Evolutionary conservation across 495 filamentous ascomycete species (phyloP).

Genomic region (Neurospora sublineolata): DNA sequence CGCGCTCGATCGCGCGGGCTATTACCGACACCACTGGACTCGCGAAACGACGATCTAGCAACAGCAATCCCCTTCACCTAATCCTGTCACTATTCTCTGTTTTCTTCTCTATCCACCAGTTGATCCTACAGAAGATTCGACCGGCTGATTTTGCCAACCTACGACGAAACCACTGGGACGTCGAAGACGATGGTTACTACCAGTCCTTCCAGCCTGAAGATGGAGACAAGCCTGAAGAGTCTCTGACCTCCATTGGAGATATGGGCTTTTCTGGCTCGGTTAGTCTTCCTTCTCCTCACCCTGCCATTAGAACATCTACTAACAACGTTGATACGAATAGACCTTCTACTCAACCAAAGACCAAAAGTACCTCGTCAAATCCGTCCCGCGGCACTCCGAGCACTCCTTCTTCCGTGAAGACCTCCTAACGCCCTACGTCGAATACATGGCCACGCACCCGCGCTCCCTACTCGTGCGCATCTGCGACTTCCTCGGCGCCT

Average conservation of each 20-base stretch:
- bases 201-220: constrained; percentile 15
- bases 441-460: constrained; percentile 46
- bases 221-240: constrained; percentile 3
- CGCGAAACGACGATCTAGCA: not conserved
- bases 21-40: constrained; percentile 18
- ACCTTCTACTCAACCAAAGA: constrained; percentile 59
- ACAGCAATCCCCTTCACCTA: constrained; percentile 7
- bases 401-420: constrained; percentile 56
- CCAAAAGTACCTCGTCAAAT: constrained; percentile 53
- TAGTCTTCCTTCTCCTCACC: not conserved
- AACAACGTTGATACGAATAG: constrained; percentile 7
- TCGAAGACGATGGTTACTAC: constrained; percentile 16
- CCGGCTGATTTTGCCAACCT: constrained; percentile 27
- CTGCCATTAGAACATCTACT: not conserved
- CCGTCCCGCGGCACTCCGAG: constrained; percentile 53
- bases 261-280: constrained; percentile 27
- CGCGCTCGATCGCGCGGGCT: constrained; percentile 26
- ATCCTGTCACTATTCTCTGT: constrained; percentile 21
- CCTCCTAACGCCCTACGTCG: constrained; percentile 46
- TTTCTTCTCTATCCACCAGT: constrained; percentile 29
- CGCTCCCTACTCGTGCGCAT: constrained; percentile 54
- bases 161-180: constrained; percentile 18
- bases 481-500: constrained; percentile 50
- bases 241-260: constrained; percentile 22
- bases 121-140: constrained; percentile 25